Conservation (phyloP, 2,329 filamentous ascomycete genomes). For the Pyrenophora seminiperda region DNA sequence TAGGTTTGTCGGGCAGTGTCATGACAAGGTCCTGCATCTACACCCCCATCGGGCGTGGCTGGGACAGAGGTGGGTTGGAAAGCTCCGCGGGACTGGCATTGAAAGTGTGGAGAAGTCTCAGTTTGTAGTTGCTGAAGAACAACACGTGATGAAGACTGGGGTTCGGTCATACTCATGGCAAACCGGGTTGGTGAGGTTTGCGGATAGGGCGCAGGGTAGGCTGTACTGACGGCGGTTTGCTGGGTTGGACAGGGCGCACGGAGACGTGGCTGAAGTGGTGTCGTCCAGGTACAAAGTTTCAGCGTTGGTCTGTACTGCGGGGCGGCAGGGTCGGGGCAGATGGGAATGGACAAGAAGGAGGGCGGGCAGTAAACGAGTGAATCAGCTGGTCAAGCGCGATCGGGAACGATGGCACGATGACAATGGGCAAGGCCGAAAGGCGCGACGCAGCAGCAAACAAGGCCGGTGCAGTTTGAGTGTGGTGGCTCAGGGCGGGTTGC, state of each 20-base stretch:
- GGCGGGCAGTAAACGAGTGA: conserved; percentile 5
- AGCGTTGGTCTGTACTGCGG: conserved; percentile 25
- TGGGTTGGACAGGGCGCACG: conserved; percentile 22
- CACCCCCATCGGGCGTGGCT: conserved; percentile 27
- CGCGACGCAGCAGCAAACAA: too few relatives aligned
- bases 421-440: too few relatives aligned
- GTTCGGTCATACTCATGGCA: conserved; percentile 25
- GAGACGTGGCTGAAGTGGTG: conserved; percentile 36
- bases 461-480: not conserved
- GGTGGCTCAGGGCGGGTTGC: conserved; percentile 8
- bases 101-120: conserved; percentile 15
- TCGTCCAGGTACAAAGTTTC: conserved; percentile 24
- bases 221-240: conserved; percentile 15
- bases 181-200: conserved; percentile 16
- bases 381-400: not conserved
- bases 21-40: conserved; percentile 23
- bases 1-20: conserved; percentile 19
- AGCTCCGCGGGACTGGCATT: not conserved
- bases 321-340: conserved; percentile 21
- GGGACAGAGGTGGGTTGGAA: conserved; percentile 20
- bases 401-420: not conserved
- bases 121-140: conserved; percentile 19
- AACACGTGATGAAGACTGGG: conserved; percentile 16
- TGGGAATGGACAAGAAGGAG: conserved; percentile 8
- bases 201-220: conserved; percentile 15